Evolutionary conservation across 768 basidiomycete species (phyloP).

Genomic region (Pholiota microspora): DNA sequence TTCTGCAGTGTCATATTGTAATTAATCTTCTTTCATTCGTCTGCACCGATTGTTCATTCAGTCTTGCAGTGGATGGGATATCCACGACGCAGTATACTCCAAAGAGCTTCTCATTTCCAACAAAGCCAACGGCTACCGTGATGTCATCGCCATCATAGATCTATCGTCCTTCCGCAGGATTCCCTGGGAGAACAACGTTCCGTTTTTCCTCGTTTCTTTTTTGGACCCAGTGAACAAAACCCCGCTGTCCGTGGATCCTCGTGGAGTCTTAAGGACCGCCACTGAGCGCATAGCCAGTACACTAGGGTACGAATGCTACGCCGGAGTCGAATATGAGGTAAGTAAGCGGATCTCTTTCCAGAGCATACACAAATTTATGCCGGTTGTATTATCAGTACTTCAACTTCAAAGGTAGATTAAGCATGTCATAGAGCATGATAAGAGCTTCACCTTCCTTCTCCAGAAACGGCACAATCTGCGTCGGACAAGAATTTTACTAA

Average conservation of each 20-base stretch:
- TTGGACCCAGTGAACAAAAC: conserved; percentile 80
- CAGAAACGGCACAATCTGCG: conserved; percentile 78
- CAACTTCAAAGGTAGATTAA: conserved; percentile 74
- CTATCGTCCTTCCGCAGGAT: conserved; percentile 85
- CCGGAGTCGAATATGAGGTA: conserved; percentile 96
- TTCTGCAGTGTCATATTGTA: conserved; percentile 94
- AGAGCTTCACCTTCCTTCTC: background rate
- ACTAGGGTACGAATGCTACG: conserved; percentile 60
- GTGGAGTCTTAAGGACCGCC: conserved; percentile 70
- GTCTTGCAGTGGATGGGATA: conserved; percentile 86
- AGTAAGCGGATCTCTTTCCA: conserved; percentile 16
- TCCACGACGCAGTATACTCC: conserved; percentile 84
- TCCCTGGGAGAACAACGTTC: conserved; percentile 88
- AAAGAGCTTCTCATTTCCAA: conserved; percentile 90
- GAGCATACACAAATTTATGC: background rate
- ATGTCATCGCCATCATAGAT: conserved; percentile 85
- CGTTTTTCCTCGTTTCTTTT: conserved; percentile 93
- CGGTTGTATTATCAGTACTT: conserved; percentile 67
- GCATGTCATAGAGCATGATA: background rate
- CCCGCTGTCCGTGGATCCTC: conserved; percentile 80
- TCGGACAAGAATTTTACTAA: conserved; percentile 76
- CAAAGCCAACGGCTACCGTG: conserved; percentile 87
- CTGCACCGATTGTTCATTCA: too few relatives aligned
- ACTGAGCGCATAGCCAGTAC: conserved; percentile 43
- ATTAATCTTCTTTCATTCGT: conserved; percentile 24